Evolutionary conservation across 768 basidiomycete species (phyloP).

Genomic region (Mycena galopus): DNA sequence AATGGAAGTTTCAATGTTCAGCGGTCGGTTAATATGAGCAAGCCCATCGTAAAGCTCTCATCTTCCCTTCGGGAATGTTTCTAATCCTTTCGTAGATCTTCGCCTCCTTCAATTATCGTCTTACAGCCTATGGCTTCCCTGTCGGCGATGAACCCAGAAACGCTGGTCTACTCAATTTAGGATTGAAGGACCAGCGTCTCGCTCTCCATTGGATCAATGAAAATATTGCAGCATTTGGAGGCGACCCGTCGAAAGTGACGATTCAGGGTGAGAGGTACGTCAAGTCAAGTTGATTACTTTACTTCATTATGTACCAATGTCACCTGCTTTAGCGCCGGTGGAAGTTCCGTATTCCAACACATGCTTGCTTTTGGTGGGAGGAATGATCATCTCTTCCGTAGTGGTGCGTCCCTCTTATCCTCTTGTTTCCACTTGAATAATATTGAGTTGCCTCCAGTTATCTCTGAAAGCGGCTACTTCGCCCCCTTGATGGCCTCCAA

Average conservation of each 20-base stretch:
- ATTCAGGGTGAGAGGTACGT: conserved; percentile 28
- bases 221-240: conserved; percentile 28
- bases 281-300: conserved; percentile 27
- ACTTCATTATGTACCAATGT: conserved; percentile 27
- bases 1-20: conserved; percentile 32
- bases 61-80: conserved; percentile 24
- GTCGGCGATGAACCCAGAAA: conserved; percentile 26
- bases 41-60: conserved; percentile 24
- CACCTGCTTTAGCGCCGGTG: conserved; percentile 23
- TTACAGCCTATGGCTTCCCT: conserved; percentile 32
- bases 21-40: conserved; percentile 28
- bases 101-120: conserved; percentile 28
- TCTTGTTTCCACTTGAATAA: conserved; percentile 27
- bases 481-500: conserved; percentile 28
- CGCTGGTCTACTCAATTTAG: conserved; percentile 30
- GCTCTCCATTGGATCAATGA: conserved; percentile 29
- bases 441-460: conserved; percentile 22
- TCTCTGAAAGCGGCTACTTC: conserved; percentile 26
- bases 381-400: conserved; percentile 29
- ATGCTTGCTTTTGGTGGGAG: conserved; percentile 29
- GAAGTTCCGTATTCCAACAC: conserved; percentile 29
- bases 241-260: conserved; percentile 28
- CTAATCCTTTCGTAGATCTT: conserved; percentile 26
- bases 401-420: conserved; percentile 26
- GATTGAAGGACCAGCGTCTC: conserved; percentile 29